Evolutionary conservation across 2,329 filamentous ascomycete species (phyloP), one percentile per base, ranked within the genome.

Genomic region (Pestalotiopsis sp.): DNA sequence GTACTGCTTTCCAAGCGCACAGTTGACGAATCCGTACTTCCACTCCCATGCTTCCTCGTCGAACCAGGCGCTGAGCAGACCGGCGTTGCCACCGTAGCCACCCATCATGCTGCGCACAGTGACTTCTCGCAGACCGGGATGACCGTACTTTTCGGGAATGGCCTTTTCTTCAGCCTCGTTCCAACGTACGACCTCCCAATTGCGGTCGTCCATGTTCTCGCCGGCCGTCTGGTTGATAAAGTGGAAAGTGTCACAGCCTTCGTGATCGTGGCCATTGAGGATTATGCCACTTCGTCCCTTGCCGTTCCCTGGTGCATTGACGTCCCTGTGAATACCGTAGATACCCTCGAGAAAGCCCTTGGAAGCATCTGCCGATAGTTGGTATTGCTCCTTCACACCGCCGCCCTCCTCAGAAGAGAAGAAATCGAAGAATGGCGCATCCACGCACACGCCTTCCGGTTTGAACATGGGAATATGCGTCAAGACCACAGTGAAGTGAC

Each of bases 71-170:
- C 92, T 96, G 55, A 99, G 80, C 56, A 99, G 83, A 0, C 94
- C 96, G 0, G 94, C 94, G 77, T 98, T 96, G 22, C 96, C 96
- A n/a, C 89, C 91, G 79, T 92, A 99, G 67, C 93, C 92, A 67
- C 96, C 96, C 96, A 99, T 99, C 94, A 99, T 98, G 79, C 94
- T 97, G 68, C 94, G 90, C 2, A 99, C 92, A 0, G 96, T 99
- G 71, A 98, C 89, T 80, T 99, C 96, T 35, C 95, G 86, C 5
- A 98, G 83, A 0, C 91, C 91, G 0, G 91, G 88, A 2, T 87
- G 72, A 4, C 80, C 82, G 1, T 79, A 72, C 1, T 78, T 76
- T 7, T 78, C 80, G 1, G 82, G 75, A 24, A 90, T 70, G 68
- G 78, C 77, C 13, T 77, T 76, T 4, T 73, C 71, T 11, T 78